These are phyloP conservation scores for Mycena belliarum DNA, from an alignment of 768 basidiomycete species.

Conservation along the genomic window DNA sequence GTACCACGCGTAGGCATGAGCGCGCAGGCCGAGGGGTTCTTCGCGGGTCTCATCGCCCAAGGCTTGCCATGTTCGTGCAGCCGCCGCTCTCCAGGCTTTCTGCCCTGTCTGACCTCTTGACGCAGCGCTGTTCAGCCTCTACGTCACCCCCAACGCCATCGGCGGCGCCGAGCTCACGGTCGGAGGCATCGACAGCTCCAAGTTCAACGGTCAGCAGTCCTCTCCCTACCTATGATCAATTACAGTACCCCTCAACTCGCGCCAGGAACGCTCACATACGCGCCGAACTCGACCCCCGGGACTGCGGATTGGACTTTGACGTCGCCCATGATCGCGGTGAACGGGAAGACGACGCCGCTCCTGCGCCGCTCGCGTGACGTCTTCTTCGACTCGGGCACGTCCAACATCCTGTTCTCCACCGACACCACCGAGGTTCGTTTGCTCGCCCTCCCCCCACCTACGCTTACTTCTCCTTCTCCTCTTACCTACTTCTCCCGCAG, in stretches of 20 bases:
- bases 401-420: slow-evolving; percentile 53
- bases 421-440: slow-evolving; percentile 38
- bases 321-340: slow-evolving; percentile 47
- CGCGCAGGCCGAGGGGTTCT: slow-evolving; percentile 50
- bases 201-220: slow-evolving; percentile 42
- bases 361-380: slow-evolving; percentile 42
- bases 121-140: slow-evolving; percentile 55
- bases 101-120: too few relatives aligned
- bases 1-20: slow-evolving; percentile 44
- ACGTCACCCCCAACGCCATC: slow-evolving; percentile 44
- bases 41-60: slow-evolving; percentile 44
- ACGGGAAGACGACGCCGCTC: slow-evolving; percentile 49
- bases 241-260: not conserved
- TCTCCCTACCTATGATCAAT: not conserved
- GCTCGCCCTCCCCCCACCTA: too few relatives aligned
- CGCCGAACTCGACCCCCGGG: slow-evolving; percentile 34
- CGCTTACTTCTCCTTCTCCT: too few relatives aligned
- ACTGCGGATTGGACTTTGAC: slow-evolving; percentile 37
- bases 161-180: slow-evolving; percentile 55
- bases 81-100: not conserved
- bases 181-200: slow-evolving; percentile 53
- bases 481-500: too few relatives aligned
- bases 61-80: slow-evolving; percentile 48
- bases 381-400: slow-evolving; percentile 61
- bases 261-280: slow-evolving; percentile 43